Evolutionary conservation across 2,329 filamentous ascomycete species (phyloP), one percentile per base, ranked within the genome.

Genomic region (Plenodomus biglobosus): DNA sequence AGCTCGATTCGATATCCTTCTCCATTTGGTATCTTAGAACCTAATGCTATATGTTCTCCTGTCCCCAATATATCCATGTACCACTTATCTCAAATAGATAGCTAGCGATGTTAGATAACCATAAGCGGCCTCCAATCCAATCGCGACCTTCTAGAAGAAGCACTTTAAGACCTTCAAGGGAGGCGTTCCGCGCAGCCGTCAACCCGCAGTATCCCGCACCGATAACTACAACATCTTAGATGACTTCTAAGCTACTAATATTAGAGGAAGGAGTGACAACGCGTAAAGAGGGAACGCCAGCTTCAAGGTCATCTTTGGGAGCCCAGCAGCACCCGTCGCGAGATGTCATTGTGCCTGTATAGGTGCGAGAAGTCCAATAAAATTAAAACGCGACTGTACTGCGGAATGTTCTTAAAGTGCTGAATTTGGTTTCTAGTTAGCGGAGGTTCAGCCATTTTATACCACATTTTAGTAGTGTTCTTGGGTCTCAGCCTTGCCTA

Each of bases 1-100:
- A 73, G 0, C 72, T 75, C 13, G 69, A 48, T 30, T 59, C 50
- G 2, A 61, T 35, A 5, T 59, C 55, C 6, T 44, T 48, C 27
- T 46, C 64, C 70, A 80, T 75, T 3, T 70, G 61, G 47, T 80
- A 80, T n/a, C 76, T 58, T 0, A 70, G 65, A 2, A 80, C 73
- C 43, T 80, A 77, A 3, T 74, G 36, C 59, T 56, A 62, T 0
- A 44, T 50, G 27, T 60, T 56, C 1, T 55, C 44, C 32, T 62
- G 59, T 1, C 51, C 56, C 59, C 59, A 62, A 40, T 62, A 56
- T 15, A 76, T 63, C 72, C 73, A 76, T 0, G 73, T 75, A 0
- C 74, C 73, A 8, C 74, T 73, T 69, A 76, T 74, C 42, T 76
- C 74, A 34, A 72, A 64, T 0, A 69, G 55, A 36, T 60, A 60